Conservation (phyloP, 352 stramenopile species). For the Globisporangium solare region DNA sequence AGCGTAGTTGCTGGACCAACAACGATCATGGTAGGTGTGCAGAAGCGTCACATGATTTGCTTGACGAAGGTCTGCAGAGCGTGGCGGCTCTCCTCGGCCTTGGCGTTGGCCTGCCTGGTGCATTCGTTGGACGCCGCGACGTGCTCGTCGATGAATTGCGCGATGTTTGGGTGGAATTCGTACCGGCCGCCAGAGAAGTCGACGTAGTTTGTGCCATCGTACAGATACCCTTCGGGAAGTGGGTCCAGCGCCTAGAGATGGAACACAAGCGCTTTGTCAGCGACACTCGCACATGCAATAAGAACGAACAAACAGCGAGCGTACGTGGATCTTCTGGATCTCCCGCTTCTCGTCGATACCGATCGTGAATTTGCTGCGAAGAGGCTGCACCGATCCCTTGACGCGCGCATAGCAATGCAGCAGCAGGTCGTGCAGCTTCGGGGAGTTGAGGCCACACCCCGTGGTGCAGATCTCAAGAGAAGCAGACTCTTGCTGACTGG, state of each 20-base stretch:
- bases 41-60: slow-evolving; percentile 10
- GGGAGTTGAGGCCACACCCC: slow-evolving; percentile 28
- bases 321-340: slow-evolving; percentile 65
- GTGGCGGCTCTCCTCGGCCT: slow-evolving; percentile 48
- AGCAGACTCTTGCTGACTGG: background rate
- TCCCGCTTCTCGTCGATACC: slow-evolving; percentile 58
- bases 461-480: slow-evolving; percentile 46
- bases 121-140: slow-evolving; percentile 39
- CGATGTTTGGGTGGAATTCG: slow-evolving; percentile 71
- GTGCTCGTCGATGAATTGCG: slow-evolving; percentile 63
- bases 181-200: slow-evolving; percentile 67
- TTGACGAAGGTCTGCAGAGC: slow-evolving; percentile 38
- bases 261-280: background rate
- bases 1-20: slow-evolving; percentile 15
- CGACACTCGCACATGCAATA: background rate
- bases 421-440: slow-evolving; percentile 48
- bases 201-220: slow-evolving; percentile 67
- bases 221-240: slow-evolving; percentile 66
- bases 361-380: slow-evolving; percentile 38
- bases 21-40: background rate
- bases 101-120: slow-evolving; percentile 32
- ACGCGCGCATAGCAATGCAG: slow-evolving; percentile 51
- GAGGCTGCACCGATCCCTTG: slow-evolving; percentile 29
- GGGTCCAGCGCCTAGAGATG: slow-evolving; percentile 47
- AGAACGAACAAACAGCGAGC: slow-evolving; percentile 9